A percentile compares a stretch with the other conserved stretches of the same genome.
These are phyloP conservation scores for Alternaria ethzedia DNA, from an alignment of 2,329 filamentous ascomycete genomes.

Conservation along the genomic window DNA sequence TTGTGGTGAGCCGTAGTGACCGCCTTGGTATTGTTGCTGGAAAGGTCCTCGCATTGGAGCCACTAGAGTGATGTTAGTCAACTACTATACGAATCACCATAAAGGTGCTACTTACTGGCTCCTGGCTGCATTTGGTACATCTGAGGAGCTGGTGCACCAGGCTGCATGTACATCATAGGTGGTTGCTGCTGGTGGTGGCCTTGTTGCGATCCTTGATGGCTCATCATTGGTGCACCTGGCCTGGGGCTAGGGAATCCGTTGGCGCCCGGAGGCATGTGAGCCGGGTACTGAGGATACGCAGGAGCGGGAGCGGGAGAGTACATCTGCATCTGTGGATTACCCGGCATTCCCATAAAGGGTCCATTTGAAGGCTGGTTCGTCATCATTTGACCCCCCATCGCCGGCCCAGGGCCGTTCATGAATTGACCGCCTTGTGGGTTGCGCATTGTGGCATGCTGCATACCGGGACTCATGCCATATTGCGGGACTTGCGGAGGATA, in stretches of 20 bases:
- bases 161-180: conserved; percentile 76
- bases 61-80: conserved; percentile 36
- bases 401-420: conserved; percentile 70
- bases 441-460: conserved; percentile 73
- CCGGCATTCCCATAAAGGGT: conserved; percentile 72
- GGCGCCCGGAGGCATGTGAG: conserved; percentile 61
- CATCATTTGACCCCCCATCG: conserved; percentile 80
- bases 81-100: neutral
- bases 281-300: conserved; percentile 69
- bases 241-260: conserved; percentile 90
- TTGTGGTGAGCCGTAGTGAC: conserved; percentile 49
- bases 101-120: conserved; percentile 69
- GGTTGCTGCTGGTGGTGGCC: conserved; percentile 70
- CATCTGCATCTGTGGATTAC: conserved; percentile 77
- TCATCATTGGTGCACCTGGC: conserved; percentile 86
- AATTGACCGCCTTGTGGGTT: conserved; percentile 78
- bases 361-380: conserved; percentile 73
- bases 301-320: conserved; percentile 73
- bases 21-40: conserved; percentile 47
- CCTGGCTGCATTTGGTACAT: conserved; percentile 74
- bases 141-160: conserved; percentile 76
- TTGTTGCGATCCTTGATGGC: conserved; percentile 90
- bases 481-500: conserved; percentile 68
- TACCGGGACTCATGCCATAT: conserved; percentile 72
- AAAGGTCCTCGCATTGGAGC: conserved; percentile 49